Conservation (phyloP, 2,329 filamentous ascomycete genomes). For the Phyllosticta paracitricarpa region DNA sequence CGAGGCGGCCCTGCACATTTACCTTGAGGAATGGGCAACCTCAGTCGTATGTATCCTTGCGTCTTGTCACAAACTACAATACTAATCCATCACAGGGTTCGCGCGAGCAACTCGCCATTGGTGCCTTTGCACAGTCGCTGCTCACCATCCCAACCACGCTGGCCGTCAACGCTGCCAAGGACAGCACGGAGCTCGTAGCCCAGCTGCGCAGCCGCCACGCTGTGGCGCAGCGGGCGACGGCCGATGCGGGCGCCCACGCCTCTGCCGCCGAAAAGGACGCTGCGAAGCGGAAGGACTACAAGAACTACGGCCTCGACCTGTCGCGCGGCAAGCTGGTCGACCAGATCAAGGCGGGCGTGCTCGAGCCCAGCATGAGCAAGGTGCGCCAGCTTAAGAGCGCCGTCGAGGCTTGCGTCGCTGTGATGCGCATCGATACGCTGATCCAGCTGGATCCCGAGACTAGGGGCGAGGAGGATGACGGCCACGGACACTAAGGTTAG, state of each 20-base stretch:
- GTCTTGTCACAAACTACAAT: neutral
- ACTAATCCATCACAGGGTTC: conserved; percentile 48
- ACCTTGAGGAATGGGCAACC: conserved; percentile 95
- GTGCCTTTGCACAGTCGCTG: conserved; percentile 90
- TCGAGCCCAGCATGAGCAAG: conserved; percentile 98
- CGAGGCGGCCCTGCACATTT: conserved; percentile 98
- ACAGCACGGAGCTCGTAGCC: conserved; percentile 87
- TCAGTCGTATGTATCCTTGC: conserved; percentile 59
- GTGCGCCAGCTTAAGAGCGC: conserved; percentile 96
- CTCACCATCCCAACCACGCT: conserved; percentile 94
- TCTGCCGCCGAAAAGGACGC: conserved; percentile 78
- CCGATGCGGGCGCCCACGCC: conserved; percentile 42
- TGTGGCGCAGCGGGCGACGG: conserved; percentile 83
- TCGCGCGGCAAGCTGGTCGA: conserved; percentile 83
- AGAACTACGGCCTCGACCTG: conserved; percentile 95
- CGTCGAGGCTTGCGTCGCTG: conserved; percentile 95
- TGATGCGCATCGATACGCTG: conserved; percentile 98
- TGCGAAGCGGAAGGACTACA: conserved; percentile 92
- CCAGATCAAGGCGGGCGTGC: conserved; percentile 83
- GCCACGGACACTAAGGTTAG: conserved; percentile 61
- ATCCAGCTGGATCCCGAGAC: conserved; percentile 95
- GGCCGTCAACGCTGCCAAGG: conserved; percentile 93
- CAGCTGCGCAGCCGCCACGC: conserved; percentile 92
- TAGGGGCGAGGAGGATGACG: conserved; percentile 64
- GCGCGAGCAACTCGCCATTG: conserved; percentile 93